Conservation (phyloP, 495 filamentous ascomycete genomes). For the Aspergillus diversus region DNA sequence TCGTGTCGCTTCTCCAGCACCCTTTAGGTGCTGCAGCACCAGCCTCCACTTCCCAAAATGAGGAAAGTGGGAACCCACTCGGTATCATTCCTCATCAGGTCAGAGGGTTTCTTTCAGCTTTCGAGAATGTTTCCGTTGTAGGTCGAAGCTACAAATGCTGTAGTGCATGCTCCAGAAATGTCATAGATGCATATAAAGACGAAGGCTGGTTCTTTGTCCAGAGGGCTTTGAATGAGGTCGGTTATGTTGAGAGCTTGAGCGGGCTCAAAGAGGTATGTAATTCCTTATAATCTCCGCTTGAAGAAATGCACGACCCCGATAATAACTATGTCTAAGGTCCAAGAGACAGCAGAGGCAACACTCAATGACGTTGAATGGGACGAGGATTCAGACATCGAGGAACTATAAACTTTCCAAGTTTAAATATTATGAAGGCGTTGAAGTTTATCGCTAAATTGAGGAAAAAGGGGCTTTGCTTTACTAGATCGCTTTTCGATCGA, state of each 20-base stretch:
- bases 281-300: neutral
- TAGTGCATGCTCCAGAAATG: conserved; percentile 82
- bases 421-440: neutral
- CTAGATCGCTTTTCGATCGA: conserved; percentile 51
- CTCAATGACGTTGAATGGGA: conserved; percentile 64
- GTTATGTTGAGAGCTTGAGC: conserved; percentile 88
- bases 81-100: conserved; percentile 92
- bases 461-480: conserved; percentile 8
- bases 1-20: conserved; percentile 88
- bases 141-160: conserved; percentile 88
- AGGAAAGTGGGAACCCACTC: conserved; percentile 73
- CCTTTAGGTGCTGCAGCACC: conserved; percentile 62
- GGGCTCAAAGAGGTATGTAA: conserved; percentile 79
- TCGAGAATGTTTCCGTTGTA: conserved; percentile 79
- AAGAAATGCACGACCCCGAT: neutral
- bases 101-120: conserved; percentile 85
- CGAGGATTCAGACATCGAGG: conserved; percentile 56
- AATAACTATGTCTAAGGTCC: conserved; percentile 53
- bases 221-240: conserved; percentile 77
- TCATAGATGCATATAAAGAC: conserved; percentile 70
- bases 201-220: conserved; percentile 90
- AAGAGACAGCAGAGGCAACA: conserved; percentile 75
- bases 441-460: neutral
- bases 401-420: conserved; percentile 31
- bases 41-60: conserved; percentile 57